Evolutionary conservation across 495 filamentous ascomycete genomes (phyloP), one percentile per base, ranked within the genome.

Genomic region (Durotheca rogersii): DNA sequence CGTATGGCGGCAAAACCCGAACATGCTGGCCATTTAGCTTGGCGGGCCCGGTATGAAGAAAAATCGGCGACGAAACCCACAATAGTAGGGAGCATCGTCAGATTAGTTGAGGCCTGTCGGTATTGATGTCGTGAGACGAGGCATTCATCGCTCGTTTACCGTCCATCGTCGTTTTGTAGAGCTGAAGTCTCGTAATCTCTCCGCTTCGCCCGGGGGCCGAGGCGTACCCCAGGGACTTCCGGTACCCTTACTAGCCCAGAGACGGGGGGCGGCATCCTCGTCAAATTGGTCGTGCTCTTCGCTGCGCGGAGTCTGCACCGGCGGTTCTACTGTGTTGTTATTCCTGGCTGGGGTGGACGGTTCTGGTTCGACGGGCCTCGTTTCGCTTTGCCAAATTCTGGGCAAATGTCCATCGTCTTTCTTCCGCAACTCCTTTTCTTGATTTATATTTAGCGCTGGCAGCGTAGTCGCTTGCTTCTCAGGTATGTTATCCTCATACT

Each of bases 361-460:
- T n/a, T n/a, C n/a, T n/a, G n/a, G n/a, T n/a, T n/a, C n/a, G n/a
- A n/a, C n/a, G n/a, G n/a, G n/a, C n/a, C n/a, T n/a, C n/a, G n/a
- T n/a, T n/a, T n/a, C n/a, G n/a, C n/a, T n/a, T n/a, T n/a, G n/a
- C n/a, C n/a, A n/a, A n/a, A n/a, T n/a, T n/a, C n/a, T n/a, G n/a
- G n/a, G n/a, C n/a, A n/a, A n/a, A n/a, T n/a, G n/a, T 6, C 51
- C 27, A 11, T 18, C 36, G 7, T 53, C 42, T 12, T 52, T 42
- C 14, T 55, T 31, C 6, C 25, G 18, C 1, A n/a, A 7, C 1
- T 32, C 29, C 23, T 44, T 63, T 35, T 68, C 66, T 17, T 65
- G 47, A 30, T 62, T 66, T 33, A 79, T 77, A 48, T 76, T 75
- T 4, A 75, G 51, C 6, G 77, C 48, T 58, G 80, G 71, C 35